A percentile compares a stretch with the other conserved stretches of the same genome.
These are phyloP conservation scores for Xylaria multiplex DNA, from an alignment of 2,329 filamentous ascomycete species.

Conservation along the genomic window DNA sequence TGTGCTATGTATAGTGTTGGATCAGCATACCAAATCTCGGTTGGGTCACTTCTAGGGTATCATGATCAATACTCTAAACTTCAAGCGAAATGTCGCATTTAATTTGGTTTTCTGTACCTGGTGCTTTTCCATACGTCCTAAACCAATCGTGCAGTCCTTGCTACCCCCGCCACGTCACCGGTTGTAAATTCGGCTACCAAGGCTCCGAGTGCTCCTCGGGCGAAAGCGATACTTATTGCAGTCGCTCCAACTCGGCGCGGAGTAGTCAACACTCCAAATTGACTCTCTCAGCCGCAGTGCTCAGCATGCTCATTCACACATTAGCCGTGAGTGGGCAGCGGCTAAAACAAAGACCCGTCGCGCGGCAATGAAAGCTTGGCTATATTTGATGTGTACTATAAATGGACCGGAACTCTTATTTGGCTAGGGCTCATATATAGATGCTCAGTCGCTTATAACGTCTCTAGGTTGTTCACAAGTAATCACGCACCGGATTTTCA, in stretches of 20 bases:
- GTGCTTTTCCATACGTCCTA: constrained; percentile 2
- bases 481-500: constrained; percentile 9
- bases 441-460: constrained; percentile 5
- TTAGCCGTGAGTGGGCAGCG: constrained; percentile 34
- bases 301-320: constrained; percentile 23
- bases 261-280: constrained; percentile 30
- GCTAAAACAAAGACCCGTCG: constrained; percentile 35
- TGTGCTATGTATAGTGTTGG: background rate
- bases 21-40: background rate
- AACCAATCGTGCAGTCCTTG: constrained; percentile 1
- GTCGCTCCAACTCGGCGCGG: constrained; percentile 27
- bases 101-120: background rate
- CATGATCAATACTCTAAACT: constrained; percentile 7
- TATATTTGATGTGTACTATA: constrained; percentile 1
- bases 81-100: background rate
- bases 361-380: constrained; percentile 34
- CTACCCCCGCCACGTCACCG: background rate
- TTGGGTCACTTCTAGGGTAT: background rate
- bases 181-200: constrained; percentile 28
- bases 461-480: background rate
- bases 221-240: constrained; percentile 28
- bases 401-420: constrained; percentile 19
- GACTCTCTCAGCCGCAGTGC: constrained; percentile 13
- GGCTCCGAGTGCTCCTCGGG: constrained; percentile 25
- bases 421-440: constrained; percentile 17